Base-by-base conservation (phyloP, 805 yeast genomes). In the Helenozyma rhizophorensis region DNA sequence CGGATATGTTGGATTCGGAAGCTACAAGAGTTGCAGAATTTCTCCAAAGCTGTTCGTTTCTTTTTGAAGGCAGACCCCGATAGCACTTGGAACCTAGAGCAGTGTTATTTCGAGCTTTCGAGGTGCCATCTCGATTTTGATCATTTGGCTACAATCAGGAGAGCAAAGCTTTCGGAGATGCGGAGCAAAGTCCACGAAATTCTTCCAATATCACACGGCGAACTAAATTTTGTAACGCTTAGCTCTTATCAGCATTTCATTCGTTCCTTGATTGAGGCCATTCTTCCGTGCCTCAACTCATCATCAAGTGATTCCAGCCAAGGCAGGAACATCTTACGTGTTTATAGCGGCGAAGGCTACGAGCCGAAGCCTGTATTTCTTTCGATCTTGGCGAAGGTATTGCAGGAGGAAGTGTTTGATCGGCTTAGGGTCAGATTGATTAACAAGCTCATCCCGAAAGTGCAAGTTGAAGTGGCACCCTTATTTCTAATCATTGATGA, bases 91-190 rank as follows among this genome's bases (percentile, higher is more conserved):
- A 21, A 21, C 19, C 23, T 42, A n/a, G 49, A 44, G 23, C 14
- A 25, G n/a, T 30, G 37, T 21, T 38, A 37, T 18, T 42, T 42
- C 16, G 47, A 42, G 23, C 23, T 44, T 6, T 32, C 47, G 2
- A 41, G 49, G n/a, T 40, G 41, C 28, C 39, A 35, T 25, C 27
- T 30, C 10, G 42, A 42, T 9, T 42, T 44, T 15, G 25, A 27
- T 9, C 18, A 21, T 4, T 29, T 39, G 32, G 45, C 37, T 4
- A 14, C 13, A 2, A 21, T 19, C 25, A 37, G 48, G 14, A 21
- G 25, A 7, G 12, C 17, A 12, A 29, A 24, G 21, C 24, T 40
- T 15, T 23, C 18, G 4, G 21, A 19, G 4, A 28, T 43, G 22
- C 37, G 34, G 10, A 21, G 17, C 4, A 24, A 24, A 3, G 14